Evolutionary conservation across 805 yeast genomes (phyloP), one percentile per base, ranked within the genome.

Genomic region (Limtongozyma cylindracea): DNA sequence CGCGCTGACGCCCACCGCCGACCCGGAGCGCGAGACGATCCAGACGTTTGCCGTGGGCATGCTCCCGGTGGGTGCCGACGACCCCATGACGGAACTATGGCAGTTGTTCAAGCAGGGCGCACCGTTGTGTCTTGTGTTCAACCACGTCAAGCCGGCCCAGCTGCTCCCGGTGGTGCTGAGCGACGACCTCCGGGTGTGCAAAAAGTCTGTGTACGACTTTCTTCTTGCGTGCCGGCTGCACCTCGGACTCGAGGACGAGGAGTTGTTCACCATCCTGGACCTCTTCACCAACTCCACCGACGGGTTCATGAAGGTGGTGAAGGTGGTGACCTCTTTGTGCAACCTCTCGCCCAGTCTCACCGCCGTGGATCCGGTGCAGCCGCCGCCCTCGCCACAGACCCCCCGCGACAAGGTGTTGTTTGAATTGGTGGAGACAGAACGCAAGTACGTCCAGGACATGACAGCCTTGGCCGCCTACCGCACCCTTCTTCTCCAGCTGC

Each of bases 61-160:
- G 10, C 52, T 69, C 20, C 91, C 84, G 4, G 73, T 73, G 4
- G 64, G 60, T 29, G 56, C 61, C 27, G 59, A 61, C 30, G 99
- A 88, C 40, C 95, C 96, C 3, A 95, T 76, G 3, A 78, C 94
- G 2, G 82, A 78, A 29, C 40, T 88, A 19, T 74, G 93, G 65
- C 69, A 77, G 31, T 49, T 88, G 16, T 68, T 88, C 35, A 91
- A 84, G 35, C 78, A 74, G 35, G 98, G 96, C 8, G 70, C 91
- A 3, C 92, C 96, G 4, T 50, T 88, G 19, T 82, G 96, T 42
- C 60, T 77, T 19, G 49, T 84, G 6, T 77, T 72, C 51, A 84
- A 88, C 44, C 51, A 65, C 9, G 56, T 78, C 11, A 55, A 54
- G 24, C 42, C 46, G 19, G 41, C 53, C 19, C 54, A 57, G 24